A percentile compares a stretch with the other conserved stretches of the same genome.
Evolutionary conservation across 305 asterid species (phyloP).

Genomic region (Fraxinus albicans): DNA sequence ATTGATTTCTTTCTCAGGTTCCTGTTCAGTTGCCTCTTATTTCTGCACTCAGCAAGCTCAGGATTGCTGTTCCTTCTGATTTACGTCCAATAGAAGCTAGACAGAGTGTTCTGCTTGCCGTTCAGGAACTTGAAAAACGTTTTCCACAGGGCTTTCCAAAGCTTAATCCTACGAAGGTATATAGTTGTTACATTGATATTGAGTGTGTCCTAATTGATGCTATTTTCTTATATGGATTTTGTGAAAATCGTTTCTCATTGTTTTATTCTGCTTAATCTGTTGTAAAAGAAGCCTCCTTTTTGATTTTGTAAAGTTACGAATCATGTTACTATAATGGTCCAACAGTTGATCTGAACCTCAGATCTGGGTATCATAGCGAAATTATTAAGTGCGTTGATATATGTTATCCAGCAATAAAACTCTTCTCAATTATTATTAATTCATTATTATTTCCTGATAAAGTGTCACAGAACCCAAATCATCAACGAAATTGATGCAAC

Average conservation of each 20-base stretch:
- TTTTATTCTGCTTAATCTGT: constrained; percentile 3
- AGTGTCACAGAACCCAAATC: neutral
- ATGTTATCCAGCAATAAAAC: neutral
- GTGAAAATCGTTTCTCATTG: constrained; percentile 7
- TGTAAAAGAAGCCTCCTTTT: neutral
- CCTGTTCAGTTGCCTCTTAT: constrained; percentile 94
- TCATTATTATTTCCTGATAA: neutral
- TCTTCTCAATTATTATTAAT: neutral
- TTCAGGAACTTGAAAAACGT: constrained; percentile 86
- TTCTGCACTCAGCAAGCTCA: constrained; percentile 83
- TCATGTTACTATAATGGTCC: neutral
- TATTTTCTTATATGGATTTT: constrained; percentile 16
- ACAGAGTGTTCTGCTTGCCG: constrained; percentile 75
- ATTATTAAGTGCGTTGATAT: neutral
- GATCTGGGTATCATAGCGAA: neutral
- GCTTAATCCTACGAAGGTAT: constrained; percentile 88
- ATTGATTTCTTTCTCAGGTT: constrained; percentile 51
- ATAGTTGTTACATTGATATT: constrained; percentile 26
- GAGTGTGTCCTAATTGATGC: constrained; percentile 5
- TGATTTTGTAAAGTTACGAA: neutral
- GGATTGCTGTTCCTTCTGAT: constrained; percentile 85
- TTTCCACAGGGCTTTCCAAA: constrained; percentile 92
- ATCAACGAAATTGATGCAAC: constrained; percentile 8
- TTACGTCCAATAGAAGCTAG: constrained; percentile 89
- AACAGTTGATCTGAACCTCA: constrained; percentile 1